Evolutionary conservation across 1,284 basidiomycete genomes (phyloP), one percentile per base, ranked within the genome.

Genomic region (Schizophyllum commune): DNA sequence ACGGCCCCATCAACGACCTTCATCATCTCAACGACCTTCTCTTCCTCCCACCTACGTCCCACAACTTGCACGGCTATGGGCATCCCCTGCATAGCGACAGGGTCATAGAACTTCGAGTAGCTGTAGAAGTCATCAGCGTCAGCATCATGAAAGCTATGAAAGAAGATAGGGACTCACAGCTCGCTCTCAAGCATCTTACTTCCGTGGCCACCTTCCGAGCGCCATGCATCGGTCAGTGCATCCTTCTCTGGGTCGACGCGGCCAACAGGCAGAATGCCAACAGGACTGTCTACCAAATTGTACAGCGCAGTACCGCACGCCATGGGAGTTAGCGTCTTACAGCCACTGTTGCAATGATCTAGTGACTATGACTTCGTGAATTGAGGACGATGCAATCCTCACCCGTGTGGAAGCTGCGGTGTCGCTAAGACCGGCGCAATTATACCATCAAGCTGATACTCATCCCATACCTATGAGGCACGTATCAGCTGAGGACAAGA

Each of bases 11-110:
- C 92, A 6, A 96, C 75, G n/a, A 94, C 74, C 64, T 79, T 77
- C 93, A 96, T 95, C 74, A 94, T 82, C 21, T 75, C 84, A 56
- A 96, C 69, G 1, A 94, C 85, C 72, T 91, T 92, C 76, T 96
- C 94, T 58, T 96, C 94, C 68, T 94, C 88, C 83, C 86, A 93
- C 64, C 79, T 82, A 68, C 78, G 82, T 0, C 90, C 91, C 0
- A 91, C 87, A 21, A 96, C 70, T 74, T 97, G 94, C 53, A 97
- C 81, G 0, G 85, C 89, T 0, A 96, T 83, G 0, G 94, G 93
- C 71, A 97, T 79, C 0, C 92, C 93, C 21, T 82, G 75, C 85
- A 90, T 91, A 68, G 77, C 79, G 20, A 80, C 74, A 0, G 89
- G 83, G 68, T 95, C 79, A 68, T 96, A 97, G 20, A 83, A 72